Conservation (phyloP, 768 basidiomycete genomes). For the Russula virescens region DNA sequence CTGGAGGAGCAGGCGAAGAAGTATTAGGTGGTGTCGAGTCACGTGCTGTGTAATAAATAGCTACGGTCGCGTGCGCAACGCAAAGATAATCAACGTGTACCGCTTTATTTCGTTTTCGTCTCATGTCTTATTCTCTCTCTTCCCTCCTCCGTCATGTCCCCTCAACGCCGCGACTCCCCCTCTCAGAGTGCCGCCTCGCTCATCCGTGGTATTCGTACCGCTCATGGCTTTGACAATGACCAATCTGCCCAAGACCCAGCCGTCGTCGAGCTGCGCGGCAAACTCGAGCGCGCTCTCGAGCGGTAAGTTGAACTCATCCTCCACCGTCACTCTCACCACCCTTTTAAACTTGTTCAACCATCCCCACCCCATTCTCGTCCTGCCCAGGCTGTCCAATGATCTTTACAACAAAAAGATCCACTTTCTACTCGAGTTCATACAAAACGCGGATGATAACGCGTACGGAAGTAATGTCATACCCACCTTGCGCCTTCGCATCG, state of each 20-base stretch:
- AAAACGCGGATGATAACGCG: slow-evolving; percentile 30
- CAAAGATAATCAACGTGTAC: too few relatives aligned
- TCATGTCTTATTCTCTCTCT: neutral
- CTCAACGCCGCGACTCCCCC: neutral
- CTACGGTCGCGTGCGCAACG: neutral
- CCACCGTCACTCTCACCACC: too few relatives aligned
- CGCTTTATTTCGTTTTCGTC: neutral
- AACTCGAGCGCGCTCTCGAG: slow-evolving; percentile 22
- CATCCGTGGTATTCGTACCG: slow-evolving; percentile 9
- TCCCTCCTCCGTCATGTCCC: neutral
- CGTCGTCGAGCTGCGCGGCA: slow-evolving; percentile 10
- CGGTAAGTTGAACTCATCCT: slow-evolving; percentile 6
- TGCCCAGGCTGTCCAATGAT: slow-evolving; percentile 25
- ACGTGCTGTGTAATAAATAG: neutral
- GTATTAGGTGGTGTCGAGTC: neutral
- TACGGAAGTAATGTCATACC: slow-evolving; percentile 20
- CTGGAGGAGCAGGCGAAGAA: slow-evolving; percentile 27
- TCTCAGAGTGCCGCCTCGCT: neutral
- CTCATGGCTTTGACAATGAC: slow-evolving; percentile 14
- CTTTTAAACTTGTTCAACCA: neutral
- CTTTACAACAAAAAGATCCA: slow-evolving; percentile 29
- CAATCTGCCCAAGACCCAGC: neutral
- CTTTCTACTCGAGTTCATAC: slow-evolving; percentile 29
- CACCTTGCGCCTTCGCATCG: slow-evolving; percentile 19
- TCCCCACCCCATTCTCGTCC: neutral